A percentile compares a stretch with the other conserved stretches of the same genome.
phyloP scores from a whole-genome alignment of 768 basidiomycete genomes.

The Rhizopogon vinicolor region DNA sequence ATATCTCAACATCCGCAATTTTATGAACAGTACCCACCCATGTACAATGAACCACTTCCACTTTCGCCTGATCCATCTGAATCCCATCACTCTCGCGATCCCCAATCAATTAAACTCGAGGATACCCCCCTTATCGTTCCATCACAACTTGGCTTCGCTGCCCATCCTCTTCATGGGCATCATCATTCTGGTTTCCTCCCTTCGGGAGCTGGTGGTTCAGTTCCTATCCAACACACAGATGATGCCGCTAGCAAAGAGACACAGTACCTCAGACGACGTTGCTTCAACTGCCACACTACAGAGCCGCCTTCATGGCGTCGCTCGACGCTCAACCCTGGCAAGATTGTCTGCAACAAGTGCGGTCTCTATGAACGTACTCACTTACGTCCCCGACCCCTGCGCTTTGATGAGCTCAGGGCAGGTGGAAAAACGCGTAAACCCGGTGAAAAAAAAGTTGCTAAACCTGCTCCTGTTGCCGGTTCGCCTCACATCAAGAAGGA shows the following conservation, averaged over 20 bases:
- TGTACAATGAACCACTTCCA: constrained; percentile 37
- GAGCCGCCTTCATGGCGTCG: constrained; percentile 89
- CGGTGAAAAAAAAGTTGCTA: constrained; percentile 27
- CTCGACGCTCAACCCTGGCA: constrained; percentile 83
- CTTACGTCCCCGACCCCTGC: constrained; percentile 73
- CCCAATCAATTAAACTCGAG: constrained; percentile 60
- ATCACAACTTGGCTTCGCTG: constrained; percentile 41
- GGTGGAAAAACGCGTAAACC: constrained; percentile 77
- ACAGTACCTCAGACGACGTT: constrained; percentile 81
- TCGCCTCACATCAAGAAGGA: constrained; percentile 59
- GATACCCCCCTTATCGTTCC: constrained; percentile 57
- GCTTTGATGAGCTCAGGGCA: constrained; percentile 83
- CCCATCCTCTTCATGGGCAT: constrained; percentile 26
- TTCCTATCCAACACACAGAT: constrained; percentile 84
- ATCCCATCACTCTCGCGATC: constrained; percentile 6
- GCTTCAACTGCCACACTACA: constrained; percentile 90
- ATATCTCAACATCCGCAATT: constrained; percentile 26
- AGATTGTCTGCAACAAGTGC: constrained; percentile 94
- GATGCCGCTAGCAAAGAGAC: constrained; percentile 90
- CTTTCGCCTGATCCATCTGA: constrained; percentile 24
- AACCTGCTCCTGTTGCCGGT: constrained; percentile 30
- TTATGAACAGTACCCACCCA: constrained; percentile 26
- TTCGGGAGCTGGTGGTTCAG: constrained; percentile 30
- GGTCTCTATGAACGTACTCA: constrained; percentile 90
- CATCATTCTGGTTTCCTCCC: constrained; percentile 38